Evolutionary conservation across 805 yeast genomes (phyloP), one percentile per base, ranked within the genome.

Genomic region (Spathaspora hagerdaliae): DNA sequence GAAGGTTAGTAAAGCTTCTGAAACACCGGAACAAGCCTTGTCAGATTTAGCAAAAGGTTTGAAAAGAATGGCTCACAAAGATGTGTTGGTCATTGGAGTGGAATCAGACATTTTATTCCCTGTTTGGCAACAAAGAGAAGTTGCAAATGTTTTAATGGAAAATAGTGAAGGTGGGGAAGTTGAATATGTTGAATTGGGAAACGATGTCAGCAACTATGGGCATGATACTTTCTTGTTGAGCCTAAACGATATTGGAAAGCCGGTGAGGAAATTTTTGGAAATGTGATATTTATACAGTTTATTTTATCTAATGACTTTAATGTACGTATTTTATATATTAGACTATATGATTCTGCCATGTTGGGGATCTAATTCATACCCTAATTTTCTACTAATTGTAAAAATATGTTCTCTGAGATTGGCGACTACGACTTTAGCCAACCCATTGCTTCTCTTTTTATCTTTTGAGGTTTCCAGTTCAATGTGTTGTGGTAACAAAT

Each of bases 101-200:
- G 94, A 87, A 59, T 84, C 94, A 1, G 97, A 91, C 61, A 86
- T 87, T 36, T 73, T 91, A 42, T 91, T 91, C 72, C 97, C 97
- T 1, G 87, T 84, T 33, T 88, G 96, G 96, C 97, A 91, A 68
- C 97, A 91, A 65, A 67, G 82, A 46, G 97, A 91, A 60, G 82
- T 88, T 46, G 82, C 81, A 27, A 77, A 79, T 12, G 78, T 81
- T 33, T 71, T 91, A 39, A 66, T 61, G 42, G 64, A 59, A 34
- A 71, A 71, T 37, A 51, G 52, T 36, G 41, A 47, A 36, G 46
- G 52, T 13, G 48, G 58, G 3, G 53, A 55, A 24, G 74, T 85
- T 40, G 67, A 70, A 46, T 88, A 89, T 60, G 73, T 81, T 45
- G 97, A 91, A 60, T 72, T 91, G 47, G 82, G 90, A 36, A 81